Evolutionary conservation across 306 rosid genomes (phyloP).

Genomic region (Geum urbanum): DNA sequence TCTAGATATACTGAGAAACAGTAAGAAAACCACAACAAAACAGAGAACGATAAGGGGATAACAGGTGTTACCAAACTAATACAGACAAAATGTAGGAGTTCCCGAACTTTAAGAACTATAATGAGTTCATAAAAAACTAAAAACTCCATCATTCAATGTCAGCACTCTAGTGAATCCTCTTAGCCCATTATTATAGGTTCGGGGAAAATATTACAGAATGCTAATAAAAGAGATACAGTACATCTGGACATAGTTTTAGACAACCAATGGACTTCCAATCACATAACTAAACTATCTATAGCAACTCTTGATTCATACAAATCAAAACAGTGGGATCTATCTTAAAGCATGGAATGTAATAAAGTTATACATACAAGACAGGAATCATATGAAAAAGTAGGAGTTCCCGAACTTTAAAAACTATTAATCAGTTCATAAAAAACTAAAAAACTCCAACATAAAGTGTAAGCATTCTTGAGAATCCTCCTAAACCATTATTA

Average conservation of each 20-base stretch:
- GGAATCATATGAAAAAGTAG: conserved; percentile 12
- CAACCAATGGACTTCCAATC: not conserved
- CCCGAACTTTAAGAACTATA: conserved; percentile 29
- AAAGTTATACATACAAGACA: not conserved
- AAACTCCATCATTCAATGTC: conserved; percentile 22
- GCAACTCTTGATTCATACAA: too few species aligned
- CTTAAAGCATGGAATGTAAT: too few species aligned
- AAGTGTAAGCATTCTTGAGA: conserved; percentile 29
- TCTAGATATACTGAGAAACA: too few species aligned
- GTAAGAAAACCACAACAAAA: too few species aligned
- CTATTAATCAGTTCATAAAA: conserved; percentile 15
- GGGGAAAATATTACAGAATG: not conserved
- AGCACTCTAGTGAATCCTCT: conserved; percentile 32
- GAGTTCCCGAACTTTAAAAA: conserved; percentile 37
- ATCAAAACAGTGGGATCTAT: too few species aligned
- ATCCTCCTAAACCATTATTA: conserved; percentile 25
- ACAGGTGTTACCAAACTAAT: not conserved
- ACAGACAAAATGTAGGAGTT: conserved; percentile 28
- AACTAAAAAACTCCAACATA: conserved; percentile 29
- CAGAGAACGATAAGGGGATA: not conserved
- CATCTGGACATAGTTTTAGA: not conserved
- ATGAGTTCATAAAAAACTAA: conserved; percentile 25
- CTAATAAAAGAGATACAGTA: not conserved
- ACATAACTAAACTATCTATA: too few species aligned
- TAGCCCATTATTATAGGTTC: conserved; percentile 13